These are phyloP conservation scores for Syncephalastrum racemosum DNA, from an alignment of 371 early-diverging fungal species.

Conservation along the genomic window DNA sequence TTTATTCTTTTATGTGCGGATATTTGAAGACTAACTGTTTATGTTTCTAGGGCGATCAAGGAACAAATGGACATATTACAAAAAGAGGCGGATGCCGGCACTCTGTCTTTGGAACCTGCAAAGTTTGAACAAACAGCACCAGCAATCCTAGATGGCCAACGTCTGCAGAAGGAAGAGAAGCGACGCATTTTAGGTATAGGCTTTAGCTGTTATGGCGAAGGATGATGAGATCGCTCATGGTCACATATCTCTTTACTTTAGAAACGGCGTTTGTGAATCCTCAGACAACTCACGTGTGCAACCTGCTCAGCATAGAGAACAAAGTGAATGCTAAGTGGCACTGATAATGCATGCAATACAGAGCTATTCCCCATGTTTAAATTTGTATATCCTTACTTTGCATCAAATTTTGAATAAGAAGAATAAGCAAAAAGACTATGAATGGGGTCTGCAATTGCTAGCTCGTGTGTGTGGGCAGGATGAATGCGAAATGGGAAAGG, in stretches of 20 bases:
- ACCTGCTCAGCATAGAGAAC: conserved; percentile 58
- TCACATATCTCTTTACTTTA: conserved; percentile 6
- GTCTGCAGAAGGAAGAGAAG: conserved; percentile 19
- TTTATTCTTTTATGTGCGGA: neutral
- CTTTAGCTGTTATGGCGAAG: neutral
- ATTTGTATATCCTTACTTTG: too few species aligned
- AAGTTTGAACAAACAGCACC: conserved; percentile 62
- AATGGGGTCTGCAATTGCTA: too few species aligned
- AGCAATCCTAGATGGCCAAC: conserved; percentile 22
- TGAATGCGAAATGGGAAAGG: too few species aligned
- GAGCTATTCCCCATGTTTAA: too few species aligned
- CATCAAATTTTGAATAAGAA: too few species aligned
- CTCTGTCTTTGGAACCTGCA: conserved; percentile 61
- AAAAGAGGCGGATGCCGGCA: conserved; percentile 16
- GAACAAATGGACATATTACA: conserved; percentile 28
- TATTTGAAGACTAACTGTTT: neutral
- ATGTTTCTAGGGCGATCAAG: conserved; percentile 17
- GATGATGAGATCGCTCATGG: neutral
- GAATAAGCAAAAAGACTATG: too few species aligned
- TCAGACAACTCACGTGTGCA: conserved; percentile 67
- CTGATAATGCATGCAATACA: too few species aligned
- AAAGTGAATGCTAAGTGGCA: conserved; percentile 6
- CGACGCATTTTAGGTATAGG: conserved; percentile 26
- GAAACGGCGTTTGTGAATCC: conserved; percentile 60
- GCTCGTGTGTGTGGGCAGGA: too few species aligned